phyloP scores from a whole-genome alignment of 139 green algal genomes.

The Raphidocelis subcapitata region DNA sequence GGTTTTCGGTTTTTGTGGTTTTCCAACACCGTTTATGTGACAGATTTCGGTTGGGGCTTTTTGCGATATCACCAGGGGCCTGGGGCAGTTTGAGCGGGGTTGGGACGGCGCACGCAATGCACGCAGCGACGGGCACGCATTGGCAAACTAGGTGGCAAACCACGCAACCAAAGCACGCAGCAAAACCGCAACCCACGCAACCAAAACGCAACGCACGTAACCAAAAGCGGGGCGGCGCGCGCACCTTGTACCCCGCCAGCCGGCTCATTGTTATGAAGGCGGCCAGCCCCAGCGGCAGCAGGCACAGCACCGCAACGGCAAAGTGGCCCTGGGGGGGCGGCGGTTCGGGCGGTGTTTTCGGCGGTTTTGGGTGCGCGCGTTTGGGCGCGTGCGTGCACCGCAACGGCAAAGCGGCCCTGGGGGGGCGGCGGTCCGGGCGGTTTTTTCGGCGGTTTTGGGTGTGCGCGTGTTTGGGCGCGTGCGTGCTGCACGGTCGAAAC shows the following conservation, averaged over 20 bases:
- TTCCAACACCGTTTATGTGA: too few relatives aligned
- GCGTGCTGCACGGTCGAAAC: constrained; percentile 35
- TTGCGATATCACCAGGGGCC: too few relatives aligned
- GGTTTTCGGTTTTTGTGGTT: too few relatives aligned
- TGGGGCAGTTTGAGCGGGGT: too few relatives aligned
- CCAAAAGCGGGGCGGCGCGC: too few relatives aligned
- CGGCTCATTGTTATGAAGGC: constrained; percentile 40
- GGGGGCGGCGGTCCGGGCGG: background rate
- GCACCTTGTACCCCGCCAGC: constrained; percentile 52
- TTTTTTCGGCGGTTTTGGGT: background rate
- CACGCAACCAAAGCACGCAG: too few relatives aligned
- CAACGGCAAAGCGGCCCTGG: constrained; percentile 44
- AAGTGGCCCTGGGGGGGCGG: constrained; percentile 38
- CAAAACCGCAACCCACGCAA: constrained; percentile 30
- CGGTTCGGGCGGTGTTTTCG: background rate
- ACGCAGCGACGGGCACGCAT: too few relatives aligned
- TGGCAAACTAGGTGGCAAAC: too few relatives aligned
- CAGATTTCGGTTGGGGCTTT: too few relatives aligned
- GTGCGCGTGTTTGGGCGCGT: too few relatives aligned
- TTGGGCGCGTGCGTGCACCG: background rate
- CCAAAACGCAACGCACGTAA: too few relatives aligned
- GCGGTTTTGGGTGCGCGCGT: background rate
- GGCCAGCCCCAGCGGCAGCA: constrained; percentile 38
- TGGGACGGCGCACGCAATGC: too few relatives aligned
- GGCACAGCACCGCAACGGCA: constrained; percentile 28